Conservation (phyloP, 1,284 basidiomycete genomes). For the Fomitiporia mediterranea region DNA sequence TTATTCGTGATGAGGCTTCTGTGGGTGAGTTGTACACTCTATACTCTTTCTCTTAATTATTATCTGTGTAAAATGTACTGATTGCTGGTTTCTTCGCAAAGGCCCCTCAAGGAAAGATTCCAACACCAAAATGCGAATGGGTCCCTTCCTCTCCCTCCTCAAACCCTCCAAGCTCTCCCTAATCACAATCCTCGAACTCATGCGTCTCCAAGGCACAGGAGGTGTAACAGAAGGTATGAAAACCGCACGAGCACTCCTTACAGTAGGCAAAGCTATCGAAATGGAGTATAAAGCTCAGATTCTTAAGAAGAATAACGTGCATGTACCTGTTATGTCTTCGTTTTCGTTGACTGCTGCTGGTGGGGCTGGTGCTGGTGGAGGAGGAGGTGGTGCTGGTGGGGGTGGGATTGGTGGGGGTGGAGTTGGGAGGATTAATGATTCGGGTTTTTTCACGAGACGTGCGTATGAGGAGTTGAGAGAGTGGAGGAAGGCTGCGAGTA, state of each 20-base stretch:
- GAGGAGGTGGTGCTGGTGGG: no score
- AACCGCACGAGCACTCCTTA: slow-evolving; percentile 78
- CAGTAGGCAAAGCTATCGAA: slow-evolving; percentile 84
- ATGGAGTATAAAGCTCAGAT: slow-evolving; percentile 84
- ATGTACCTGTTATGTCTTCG: slow-evolving; percentile 41
- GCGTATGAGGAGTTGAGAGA: slow-evolving; percentile 56
- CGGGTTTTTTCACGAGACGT: slow-evolving; percentile 50
- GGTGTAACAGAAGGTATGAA: slow-evolving; percentile 88
- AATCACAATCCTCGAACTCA: slow-evolving; percentile 86
- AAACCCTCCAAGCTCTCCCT: slow-evolving; percentile 79
- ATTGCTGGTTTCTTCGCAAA: no score
- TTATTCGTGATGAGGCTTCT: slow-evolving; percentile 40
- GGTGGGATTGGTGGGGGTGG: no score
- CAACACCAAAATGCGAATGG: slow-evolving; percentile 28
- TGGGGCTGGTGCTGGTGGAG: no score
- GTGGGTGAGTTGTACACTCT: slow-evolving; percentile 23
- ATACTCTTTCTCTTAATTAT: not conserved
- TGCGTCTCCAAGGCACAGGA: slow-evolving; percentile 78
- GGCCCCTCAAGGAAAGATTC: slow-evolving; percentile 14
- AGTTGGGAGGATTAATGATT: slow-evolving; percentile 33
- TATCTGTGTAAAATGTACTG: not conserved
- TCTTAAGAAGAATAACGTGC: slow-evolving; percentile 63
- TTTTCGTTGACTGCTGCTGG: no score
- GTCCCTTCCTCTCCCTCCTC: slow-evolving; percentile 73
- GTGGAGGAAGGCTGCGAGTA: slow-evolving; percentile 57